Evolutionary conservation across 805 yeast genomes (phyloP), one percentile per base, ranked within the genome.

Genomic region (Cyberlindnera maritima): DNA sequence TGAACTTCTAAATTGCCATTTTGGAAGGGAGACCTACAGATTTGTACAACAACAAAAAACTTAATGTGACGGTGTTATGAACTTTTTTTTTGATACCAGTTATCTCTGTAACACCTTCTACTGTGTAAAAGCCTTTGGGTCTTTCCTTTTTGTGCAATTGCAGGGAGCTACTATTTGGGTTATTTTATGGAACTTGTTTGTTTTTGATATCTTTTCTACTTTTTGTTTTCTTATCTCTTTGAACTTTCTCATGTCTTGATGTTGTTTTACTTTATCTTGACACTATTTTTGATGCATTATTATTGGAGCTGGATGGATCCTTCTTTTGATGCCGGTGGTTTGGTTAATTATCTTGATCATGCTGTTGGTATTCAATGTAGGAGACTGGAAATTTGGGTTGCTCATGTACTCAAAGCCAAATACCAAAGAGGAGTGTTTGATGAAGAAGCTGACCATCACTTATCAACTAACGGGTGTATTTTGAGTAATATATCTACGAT

Each of bases 1-100:
- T 88, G 74, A 83, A 85, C 79, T 88, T 88, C 80, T 88, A 88
- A 56, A 17, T 28, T 8, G 13, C 13, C 13, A 4, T 28, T 28
- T 14, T 21, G 25, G n/a, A 37, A 37, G 25, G n/a, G 23, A 26
- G 28, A 19, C 19, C 25, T 36, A 36, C 18, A 36, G 18, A 20
- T 36, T 36, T 36, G 13, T 36, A 21, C 39, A 36, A 36, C n/a
- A 21, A 21, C 31, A 28, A 28, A 28, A 28, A 28, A 28, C 13
- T 14, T 28, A 28, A 28, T 28, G 31, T 28, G 31, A 28, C 31
- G 31, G 31, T 28, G 31, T 28, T 28, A 28, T 28, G 31, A 28
- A 28, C 31, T 28, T 11, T 21, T 21, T 21, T 21, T 21, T 36
- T 3, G n/a, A 18, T 4, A 20, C 11, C 3, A 13, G 25, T 11